A percentile compares a stretch with the other conserved stretches of the same genome.
Conservation (phyloP, 805 yeast genomes). For the Yarrowia deformans region DNA sequence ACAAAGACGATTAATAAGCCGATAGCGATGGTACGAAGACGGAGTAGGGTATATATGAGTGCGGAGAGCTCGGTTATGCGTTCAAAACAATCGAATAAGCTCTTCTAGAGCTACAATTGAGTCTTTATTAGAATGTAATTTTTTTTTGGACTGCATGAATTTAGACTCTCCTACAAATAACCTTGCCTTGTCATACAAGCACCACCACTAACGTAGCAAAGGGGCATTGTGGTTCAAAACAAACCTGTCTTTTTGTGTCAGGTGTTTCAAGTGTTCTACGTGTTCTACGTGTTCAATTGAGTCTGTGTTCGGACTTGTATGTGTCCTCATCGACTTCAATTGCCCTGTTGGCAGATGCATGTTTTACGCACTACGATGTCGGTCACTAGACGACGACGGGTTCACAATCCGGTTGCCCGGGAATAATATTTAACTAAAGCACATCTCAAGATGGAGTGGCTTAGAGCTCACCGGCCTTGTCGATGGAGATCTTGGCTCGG, state of each 20-base stretch:
- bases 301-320: no score
- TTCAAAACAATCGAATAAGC: not conserved
- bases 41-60: no score
- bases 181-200: not conserved
- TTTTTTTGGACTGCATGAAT: not conserved
- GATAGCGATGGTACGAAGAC: not conserved
- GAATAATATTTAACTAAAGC: constrained; percentile 12
- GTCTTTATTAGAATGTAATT: no score
- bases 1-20: not conserved
- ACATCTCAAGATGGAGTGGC: not conserved
- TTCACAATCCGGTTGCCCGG: not conserved
- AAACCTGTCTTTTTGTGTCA: no score
- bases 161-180: not conserved
- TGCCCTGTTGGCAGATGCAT: no score
- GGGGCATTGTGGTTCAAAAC: no score
- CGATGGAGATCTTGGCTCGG: constrained; percentile 68
- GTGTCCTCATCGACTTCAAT: no score
- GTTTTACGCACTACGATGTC: no score
- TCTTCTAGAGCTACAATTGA: not conserved
- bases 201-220: no score
- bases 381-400: no score
- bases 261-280: no score
- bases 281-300: no score
- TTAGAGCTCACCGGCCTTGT: constrained; percentile 63
- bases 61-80: not conserved